These are phyloP conservation scores for Spatholobus suberectus DNA, from an alignment of 306 rosid genomes.

Conservation along the genomic window DNA sequence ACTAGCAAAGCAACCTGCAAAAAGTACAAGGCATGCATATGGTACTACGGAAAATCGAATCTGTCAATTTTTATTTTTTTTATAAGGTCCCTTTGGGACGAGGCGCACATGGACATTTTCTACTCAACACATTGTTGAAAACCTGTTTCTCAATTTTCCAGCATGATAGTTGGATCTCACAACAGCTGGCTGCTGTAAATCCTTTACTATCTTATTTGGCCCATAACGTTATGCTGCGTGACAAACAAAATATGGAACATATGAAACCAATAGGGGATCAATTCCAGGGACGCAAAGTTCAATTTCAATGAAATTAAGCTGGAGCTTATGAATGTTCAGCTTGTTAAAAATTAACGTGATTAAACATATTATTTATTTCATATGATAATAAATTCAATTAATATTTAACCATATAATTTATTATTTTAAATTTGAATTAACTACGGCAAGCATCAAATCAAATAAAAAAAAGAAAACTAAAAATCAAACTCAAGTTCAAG, in stretches of 20 bases:
- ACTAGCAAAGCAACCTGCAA: slow-evolving; percentile 38
- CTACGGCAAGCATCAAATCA: neutral
- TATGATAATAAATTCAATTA: neutral
- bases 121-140: slow-evolving; percentile 28
- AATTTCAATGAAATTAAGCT: neutral
- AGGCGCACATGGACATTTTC: slow-evolving; percentile 47
- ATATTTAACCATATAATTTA: neutral
- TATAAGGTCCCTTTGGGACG: slow-evolving; percentile 22
- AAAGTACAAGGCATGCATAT: slow-evolving; percentile 43
- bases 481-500: neutral
- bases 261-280: neutral
- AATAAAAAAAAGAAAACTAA: neutral
- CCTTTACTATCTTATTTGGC: neutral
- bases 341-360: neutral
- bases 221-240: slow-evolving; percentile 33
- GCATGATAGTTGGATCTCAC: slow-evolving; percentile 32
- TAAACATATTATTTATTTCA: neutral
- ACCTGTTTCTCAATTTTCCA: slow-evolving; percentile 41
- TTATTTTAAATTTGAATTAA: neutral
- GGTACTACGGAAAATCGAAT: slow-evolving; percentile 58
- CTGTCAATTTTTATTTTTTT: slow-evolving; percentile 30
- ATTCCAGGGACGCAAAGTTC: slow-evolving; percentile 13
- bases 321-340: neutral
- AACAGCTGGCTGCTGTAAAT: slow-evolving; percentile 43
- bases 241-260: neutral